Base-by-base conservation (phyloP, 345 rosid species). In the Heritiera littoralis region DNA sequence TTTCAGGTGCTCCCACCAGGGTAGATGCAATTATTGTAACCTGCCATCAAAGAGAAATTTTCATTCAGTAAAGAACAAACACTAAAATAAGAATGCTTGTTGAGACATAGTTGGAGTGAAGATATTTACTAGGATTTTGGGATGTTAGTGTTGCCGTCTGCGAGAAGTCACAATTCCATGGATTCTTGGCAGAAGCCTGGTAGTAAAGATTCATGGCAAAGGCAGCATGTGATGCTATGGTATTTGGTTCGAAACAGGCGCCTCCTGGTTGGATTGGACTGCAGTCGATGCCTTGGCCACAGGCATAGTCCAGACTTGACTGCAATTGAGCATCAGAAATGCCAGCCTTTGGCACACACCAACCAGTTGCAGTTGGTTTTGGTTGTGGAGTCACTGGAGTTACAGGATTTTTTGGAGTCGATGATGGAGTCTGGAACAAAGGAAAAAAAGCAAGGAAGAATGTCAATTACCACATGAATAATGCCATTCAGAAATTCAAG, bases 171-270 rank as follows among this genome's bases (percentile, higher is more conserved):
- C 97, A 93, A 78, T 87, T 85, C 89, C 72, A 78, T 12, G 93
- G 89, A 55, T 82, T 81, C 85, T 79, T 86, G 9, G 43, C 86
- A 28, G 91, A 84, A 5, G 58, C 81, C 82, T 94, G 98, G 81
- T 87, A 94, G 82, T 86, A 88, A 8, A 87, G 87, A 76, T 92
- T 93, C 97, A 92, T 94, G 84, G 98, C 98, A 77, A 80, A 94
- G 18, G 98, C 86, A 14, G 95, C 89, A 67, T 92, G 98, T 0
- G 93, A 87, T n/a, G 66, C 81, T 20, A 94, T 1, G 1, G 87
- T 89, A 84, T 91, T 89, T 6, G 98, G 98, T 38, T 90, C 92
- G 32, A 88, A 92, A 85, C 98, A 94, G 60, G 87, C 80, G 2
- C 90, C 96, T 45, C 98, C 96, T 14, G 91, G 91, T 82, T 84